These are phyloP conservation scores for Starmerella tilneyi DNA, from an alignment of 805 yeast genomes.

Conservation along the genomic window DNA sequence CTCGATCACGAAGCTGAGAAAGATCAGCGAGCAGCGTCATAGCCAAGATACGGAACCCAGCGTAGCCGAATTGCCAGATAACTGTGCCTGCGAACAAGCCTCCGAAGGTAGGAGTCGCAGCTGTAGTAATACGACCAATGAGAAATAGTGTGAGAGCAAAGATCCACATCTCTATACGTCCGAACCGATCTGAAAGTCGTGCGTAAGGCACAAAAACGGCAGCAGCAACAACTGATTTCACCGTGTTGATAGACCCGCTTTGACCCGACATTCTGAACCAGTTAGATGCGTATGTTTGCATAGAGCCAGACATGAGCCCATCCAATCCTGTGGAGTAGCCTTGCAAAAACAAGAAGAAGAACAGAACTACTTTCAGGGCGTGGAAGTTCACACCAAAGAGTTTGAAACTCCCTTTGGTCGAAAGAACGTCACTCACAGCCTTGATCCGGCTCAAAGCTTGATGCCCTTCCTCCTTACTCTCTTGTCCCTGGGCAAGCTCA, in stretches of 20 bases:
- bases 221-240: slow-evolving; percentile 47
- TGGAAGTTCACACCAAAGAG: slow-evolving; percentile 4
- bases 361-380: slow-evolving; percentile 23
- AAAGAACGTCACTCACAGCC: slow-evolving; percentile 9
- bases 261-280: slow-evolving; percentile 47
- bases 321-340: slow-evolving; percentile 55
- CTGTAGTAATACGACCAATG: slow-evolving; percentile 54
- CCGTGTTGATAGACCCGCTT: slow-evolving; percentile 48
- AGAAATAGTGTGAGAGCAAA: slow-evolving; percentile 45
- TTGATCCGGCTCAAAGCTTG: slow-evolving; percentile 12
- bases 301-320: slow-evolving; percentile 45
- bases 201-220: slow-evolving; percentile 58
- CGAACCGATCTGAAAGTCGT: slow-evolving; percentile 53
- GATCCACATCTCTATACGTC: slow-evolving; percentile 46
- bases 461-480: neutral
- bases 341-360: slow-evolving; percentile 44
- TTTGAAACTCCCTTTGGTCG: slow-evolving; percentile 1
- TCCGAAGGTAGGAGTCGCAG: slow-evolving; percentile 49
- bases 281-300: slow-evolving; percentile 47
- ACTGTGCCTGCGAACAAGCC: slow-evolving; percentile 58
- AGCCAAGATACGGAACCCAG: slow-evolving; percentile 50
- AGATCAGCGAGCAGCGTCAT: slow-evolving; percentile 54
- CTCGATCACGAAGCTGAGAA: slow-evolving; percentile 60
- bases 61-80: slow-evolving; percentile 46
- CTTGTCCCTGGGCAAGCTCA: too few relatives aligned